phyloP scores from a whole-genome alignment of 768 basidiomycete species.

The Symmetrospora coprosmae region DNA sequence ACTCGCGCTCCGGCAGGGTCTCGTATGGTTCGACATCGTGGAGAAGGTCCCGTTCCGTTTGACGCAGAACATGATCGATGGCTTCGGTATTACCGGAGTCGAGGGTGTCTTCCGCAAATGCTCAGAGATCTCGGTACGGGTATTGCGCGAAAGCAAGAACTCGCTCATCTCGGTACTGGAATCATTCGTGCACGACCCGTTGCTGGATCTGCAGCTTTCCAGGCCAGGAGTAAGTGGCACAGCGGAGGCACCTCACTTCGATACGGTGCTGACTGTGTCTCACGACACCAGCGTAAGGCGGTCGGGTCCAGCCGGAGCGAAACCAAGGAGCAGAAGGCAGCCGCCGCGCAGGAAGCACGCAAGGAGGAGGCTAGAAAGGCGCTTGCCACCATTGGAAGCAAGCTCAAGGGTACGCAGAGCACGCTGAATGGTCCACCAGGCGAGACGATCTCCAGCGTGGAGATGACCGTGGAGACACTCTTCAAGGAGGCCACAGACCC shows the following conservation, averaged over 20 bases:
- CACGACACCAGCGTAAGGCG: neutral
- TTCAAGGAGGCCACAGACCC: conserved; percentile 74
- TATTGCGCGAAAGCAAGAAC: conserved; percentile 80
- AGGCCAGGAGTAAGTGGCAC: conserved; percentile 52
- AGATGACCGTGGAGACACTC: conserved; percentile 75
- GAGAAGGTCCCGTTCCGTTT: conserved; percentile 89
- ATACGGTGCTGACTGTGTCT: conserved; percentile 2
- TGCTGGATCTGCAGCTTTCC: conserved; percentile 91
- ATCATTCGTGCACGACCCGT: conserved; percentile 90
- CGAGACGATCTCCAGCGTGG: conserved; percentile 54
- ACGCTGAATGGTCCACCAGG: conserved; percentile 34
- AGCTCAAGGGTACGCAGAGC: conserved; percentile 45
- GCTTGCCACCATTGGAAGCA: conserved; percentile 65
- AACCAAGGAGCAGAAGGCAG: neutral
- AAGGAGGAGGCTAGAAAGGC: conserved; percentile 43
- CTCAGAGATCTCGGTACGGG: conserved; percentile 74
- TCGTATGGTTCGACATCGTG: conserved; percentile 52
- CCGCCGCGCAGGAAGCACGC: conserved; percentile 8
- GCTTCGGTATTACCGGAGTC: conserved; percentile 77
- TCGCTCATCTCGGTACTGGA: conserved; percentile 88
- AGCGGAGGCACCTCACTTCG: neutral
- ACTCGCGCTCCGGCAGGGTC: neutral
- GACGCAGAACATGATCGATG: conserved; percentile 83
- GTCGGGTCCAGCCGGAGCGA: neutral
- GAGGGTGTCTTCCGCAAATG: conserved; percentile 88